Conservation (phyloP, 2,329 filamentous ascomycete genomes). For the Helicocarpus griseus region DNA sequence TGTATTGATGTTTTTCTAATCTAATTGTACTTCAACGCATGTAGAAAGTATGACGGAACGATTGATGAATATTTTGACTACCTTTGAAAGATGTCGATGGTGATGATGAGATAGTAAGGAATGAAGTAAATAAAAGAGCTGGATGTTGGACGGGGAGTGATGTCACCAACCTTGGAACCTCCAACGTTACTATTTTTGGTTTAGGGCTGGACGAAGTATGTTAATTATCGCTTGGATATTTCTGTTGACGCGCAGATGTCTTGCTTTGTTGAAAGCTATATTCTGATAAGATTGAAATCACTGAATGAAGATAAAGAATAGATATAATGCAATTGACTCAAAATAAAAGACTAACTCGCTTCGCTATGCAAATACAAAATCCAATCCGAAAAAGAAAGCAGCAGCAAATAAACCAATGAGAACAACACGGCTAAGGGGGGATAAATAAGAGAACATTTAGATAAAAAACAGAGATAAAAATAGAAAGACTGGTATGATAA, state of each 20-base stretch:
- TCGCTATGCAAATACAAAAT: conserved; percentile 1
- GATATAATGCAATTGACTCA: no score
- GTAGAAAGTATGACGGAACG: background rate
- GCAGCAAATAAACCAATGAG: background rate
- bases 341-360: background rate
- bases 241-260: no score
- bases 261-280: no score
- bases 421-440: background rate
- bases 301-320: no score
- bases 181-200: background rate
- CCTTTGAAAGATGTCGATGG: no score
- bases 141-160: background rate
- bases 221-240: no score
- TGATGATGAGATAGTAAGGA: no score
- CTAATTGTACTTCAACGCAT: background rate
- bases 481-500: background rate
- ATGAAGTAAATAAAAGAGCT: no score
- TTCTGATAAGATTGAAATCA: no score
- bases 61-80: no score
- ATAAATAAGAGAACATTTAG: background rate
- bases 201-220: no score
- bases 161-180: background rate
- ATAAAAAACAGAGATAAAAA: background rate
- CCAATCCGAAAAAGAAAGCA: background rate
- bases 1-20: background rate